phyloP scores from a whole-genome alignment of 331 rosid genomes.

The Pyracantha coccinea region DNA sequence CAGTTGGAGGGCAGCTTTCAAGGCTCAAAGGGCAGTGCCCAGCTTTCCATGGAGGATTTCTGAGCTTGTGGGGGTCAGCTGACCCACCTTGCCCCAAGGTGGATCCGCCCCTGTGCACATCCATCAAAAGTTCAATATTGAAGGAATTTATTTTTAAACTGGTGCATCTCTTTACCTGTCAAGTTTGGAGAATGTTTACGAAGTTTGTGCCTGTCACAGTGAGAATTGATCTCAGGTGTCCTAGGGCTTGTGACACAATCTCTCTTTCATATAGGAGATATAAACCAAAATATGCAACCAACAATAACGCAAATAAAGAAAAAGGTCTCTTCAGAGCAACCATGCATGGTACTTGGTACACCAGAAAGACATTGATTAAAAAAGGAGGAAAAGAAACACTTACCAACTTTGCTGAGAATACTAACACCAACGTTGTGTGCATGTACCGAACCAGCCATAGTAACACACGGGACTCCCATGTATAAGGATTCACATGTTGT shows the following conservation, averaged over 20 bases:
- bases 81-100: too few species aligned
- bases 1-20: too few species aligned
- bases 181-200: background rate
- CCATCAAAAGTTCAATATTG: background rate
- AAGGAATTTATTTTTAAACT: background rate
- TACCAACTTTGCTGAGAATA: constrained; percentile 87
- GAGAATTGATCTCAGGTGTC: background rate
- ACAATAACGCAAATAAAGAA: background rate
- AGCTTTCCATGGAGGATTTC: too few species aligned
- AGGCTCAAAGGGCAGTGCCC: too few species aligned
- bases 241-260: background rate
- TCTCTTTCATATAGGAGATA: background rate
- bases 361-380: background rate
- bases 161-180: background rate
- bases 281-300: background rate
- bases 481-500: constrained; percentile 93
- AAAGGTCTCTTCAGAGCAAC: background rate
- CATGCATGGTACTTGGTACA: background rate
- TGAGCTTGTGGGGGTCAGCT: too few species aligned
- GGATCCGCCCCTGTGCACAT: too few species aligned
- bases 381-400: constrained; percentile 17
- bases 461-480: constrained; percentile 99
- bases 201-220: background rate
- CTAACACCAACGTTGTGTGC: constrained; percentile 99
- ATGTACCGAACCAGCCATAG: constrained; percentile 95